phyloP scores from a whole-genome alignment of 2,329 filamentous ascomycete genomes.

The Cytospora leucostoma region DNA sequence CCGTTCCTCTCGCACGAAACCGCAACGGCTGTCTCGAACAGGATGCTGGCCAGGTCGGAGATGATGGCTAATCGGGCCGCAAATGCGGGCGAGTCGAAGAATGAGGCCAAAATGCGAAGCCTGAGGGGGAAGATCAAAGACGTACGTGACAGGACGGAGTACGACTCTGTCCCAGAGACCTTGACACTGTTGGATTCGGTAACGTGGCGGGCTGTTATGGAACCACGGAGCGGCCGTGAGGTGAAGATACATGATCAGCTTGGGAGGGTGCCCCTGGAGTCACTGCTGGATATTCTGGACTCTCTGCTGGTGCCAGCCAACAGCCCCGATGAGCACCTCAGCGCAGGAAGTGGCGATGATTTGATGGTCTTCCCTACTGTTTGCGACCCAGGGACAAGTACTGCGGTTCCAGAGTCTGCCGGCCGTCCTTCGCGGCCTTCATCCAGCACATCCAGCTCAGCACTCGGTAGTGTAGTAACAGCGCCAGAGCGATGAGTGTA shows the following conservation, averaged over 20 bases:
- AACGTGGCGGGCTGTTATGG: conserved; percentile 5
- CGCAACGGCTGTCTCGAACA: not conserved
- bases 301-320: not conserved
- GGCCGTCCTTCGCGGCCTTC: no score
- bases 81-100: not conserved
- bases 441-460: no score
- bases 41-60: not conserved
- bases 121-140: conserved; percentile 7
- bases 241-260: conserved; percentile 1
- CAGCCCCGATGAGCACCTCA: not conserved
- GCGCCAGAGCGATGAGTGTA: no score
- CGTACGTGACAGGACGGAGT: conserved; percentile 1
- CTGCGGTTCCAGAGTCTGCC: no score
- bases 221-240: conserved; percentile 2
- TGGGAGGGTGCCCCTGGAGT: not conserved
- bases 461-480: no score
- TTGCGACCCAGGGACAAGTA: no score
- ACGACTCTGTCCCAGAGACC: not conserved
- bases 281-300: not conserved
- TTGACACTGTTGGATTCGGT: conserved; percentile 11
- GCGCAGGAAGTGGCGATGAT: not conserved
- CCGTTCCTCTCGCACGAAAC: not conserved
- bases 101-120: not conserved
- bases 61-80: conserved; percentile 1
- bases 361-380: not conserved